Evolutionary conservation across 176 grass and related monocot genomes (phyloP).

Genomic region (Neostapfia colusana): DNA sequence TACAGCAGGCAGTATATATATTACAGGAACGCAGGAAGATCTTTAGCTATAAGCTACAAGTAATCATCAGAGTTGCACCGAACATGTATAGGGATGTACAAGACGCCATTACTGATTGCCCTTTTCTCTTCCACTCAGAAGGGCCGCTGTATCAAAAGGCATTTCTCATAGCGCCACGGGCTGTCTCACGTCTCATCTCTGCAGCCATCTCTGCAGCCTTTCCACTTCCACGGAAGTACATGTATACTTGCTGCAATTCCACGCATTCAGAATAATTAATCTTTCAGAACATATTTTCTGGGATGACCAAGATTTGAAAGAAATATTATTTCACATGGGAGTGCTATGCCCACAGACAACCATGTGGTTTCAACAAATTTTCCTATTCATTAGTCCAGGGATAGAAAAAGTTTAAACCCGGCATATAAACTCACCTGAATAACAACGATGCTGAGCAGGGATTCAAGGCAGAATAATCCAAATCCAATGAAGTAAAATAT

Average conservation of each 20-base stretch:
- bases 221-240: constrained; percentile 89
- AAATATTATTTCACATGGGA: not conserved
- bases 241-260: constrained; percentile 73
- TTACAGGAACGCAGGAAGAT: constrained; percentile 43
- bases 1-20: constrained; percentile 45
- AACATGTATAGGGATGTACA: constrained; percentile 50
- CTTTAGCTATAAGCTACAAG: constrained; percentile 14
- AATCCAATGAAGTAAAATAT: constrained; percentile 98
- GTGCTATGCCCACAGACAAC: not conserved
- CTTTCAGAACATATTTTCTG: not conserved
- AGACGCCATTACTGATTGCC: not conserved
- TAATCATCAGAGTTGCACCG: constrained; percentile 14
- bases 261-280: constrained; percentile 22
- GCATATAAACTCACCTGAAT: constrained; percentile 60
- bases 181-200: constrained; percentile 65
- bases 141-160: constrained; percentile 55
- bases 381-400: not conserved
- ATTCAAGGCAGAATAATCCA: constrained; percentile 83
- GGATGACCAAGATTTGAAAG: not conserved
- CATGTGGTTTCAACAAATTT: not conserved
- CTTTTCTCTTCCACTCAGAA: constrained; percentile 40
- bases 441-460: constrained; percentile 78
- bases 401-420: not conserved
- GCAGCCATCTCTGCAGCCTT: constrained; percentile 73
- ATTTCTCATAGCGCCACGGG: constrained; percentile 63